Percentiles rank a stretch among this genome's conserved stretches.
Evolutionary conservation across 345 rosid species (phyloP).

Genomic region (Salix caprea): DNA sequence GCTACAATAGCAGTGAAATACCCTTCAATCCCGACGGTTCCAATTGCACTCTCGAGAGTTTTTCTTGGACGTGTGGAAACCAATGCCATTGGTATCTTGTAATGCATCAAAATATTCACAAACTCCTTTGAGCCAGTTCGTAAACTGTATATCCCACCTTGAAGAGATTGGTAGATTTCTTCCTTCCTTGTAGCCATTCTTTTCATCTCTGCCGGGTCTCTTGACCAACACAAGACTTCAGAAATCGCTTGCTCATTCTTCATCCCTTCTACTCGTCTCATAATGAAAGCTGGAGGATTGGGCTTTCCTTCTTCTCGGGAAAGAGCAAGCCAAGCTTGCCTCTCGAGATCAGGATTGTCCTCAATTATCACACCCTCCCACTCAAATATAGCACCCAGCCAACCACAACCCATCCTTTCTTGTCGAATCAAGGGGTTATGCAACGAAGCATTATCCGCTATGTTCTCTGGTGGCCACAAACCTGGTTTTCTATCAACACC

Average conservation of each 20-base stretch:
- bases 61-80: slow-evolving; percentile 82
- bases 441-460: slow-evolving; percentile 73
- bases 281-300: slow-evolving; percentile 67
- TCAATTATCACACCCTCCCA: slow-evolving; percentile 94
- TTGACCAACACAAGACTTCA: slow-evolving; percentile 93
- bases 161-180: slow-evolving; percentile 70
- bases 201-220: slow-evolving; percentile 64
- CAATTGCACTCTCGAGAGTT: slow-evolving; percentile 65
- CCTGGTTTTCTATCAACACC: slow-evolving; percentile 50
- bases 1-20: slow-evolving; percentile 71
- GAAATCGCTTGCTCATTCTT: slow-evolving; percentile 96
- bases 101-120: slow-evolving; percentile 68
- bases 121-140: slow-evolving; percentile 81
- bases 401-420: slow-evolving; percentile 96
- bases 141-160: slow-evolving; percentile 72
- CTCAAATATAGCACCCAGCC: slow-evolving; percentile 95
- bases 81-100: slow-evolving; percentile 94
- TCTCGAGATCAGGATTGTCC: slow-evolving; percentile 73
- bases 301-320: slow-evolving; percentile 89
- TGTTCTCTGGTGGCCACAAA: slow-evolving; percentile 82
- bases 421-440: slow-evolving; percentile 88
- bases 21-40: slow-evolving; percentile 56
- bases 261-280: slow-evolving; percentile 83
- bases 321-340: slow-evolving; percentile 77
- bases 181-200: slow-evolving; percentile 83